These are phyloP conservation scores for Obelidium mucronatum DNA, from an alignment of 192 early-diverging fungal genomes.

Conservation along the genomic window DNA sequence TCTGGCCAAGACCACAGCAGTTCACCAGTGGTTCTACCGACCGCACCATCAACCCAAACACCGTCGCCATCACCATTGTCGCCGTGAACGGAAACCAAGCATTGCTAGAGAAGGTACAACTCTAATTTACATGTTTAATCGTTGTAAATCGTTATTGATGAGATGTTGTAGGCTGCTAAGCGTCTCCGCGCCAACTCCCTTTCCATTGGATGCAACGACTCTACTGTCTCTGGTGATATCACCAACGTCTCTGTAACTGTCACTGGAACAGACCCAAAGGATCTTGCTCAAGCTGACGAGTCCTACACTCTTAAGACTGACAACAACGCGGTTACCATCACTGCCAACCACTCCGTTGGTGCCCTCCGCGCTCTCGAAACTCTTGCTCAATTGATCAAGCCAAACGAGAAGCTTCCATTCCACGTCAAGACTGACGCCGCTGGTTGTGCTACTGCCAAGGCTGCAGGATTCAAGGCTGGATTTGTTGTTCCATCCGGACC, in stretches of 20 bases:
- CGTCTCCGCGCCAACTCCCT: background rate
- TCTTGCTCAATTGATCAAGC: constrained; percentile 68
- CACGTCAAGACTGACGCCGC: constrained; percentile 64
- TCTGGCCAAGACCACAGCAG: constrained; percentile 28
- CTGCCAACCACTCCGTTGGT: constrained; percentile 68
- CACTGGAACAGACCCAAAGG: constrained; percentile 32
- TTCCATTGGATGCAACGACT: background rate
- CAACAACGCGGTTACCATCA: constrained; percentile 39
- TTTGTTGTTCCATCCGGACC: constrained; percentile 14
- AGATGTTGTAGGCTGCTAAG: background rate
- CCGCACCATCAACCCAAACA: background rate
- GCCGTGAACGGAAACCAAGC: constrained; percentile 7
- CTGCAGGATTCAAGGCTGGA: constrained; percentile 8
- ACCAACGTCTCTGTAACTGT: background rate
- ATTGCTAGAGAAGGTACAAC: background rate
- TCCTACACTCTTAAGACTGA: constrained; percentile 20
- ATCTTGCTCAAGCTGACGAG: constrained; percentile 42
- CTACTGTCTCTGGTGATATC: background rate
- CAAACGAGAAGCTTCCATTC: background rate
- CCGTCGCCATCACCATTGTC: background rate
- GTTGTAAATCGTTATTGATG: background rate
- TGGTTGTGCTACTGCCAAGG: constrained; percentile 31
- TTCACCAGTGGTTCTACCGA: constrained; percentile 13
- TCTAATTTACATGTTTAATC: background rate
- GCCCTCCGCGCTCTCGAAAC: constrained; percentile 78